Conservation (phyloP, 139 green algal genomes). For the Protoeuglena noctilucae region DNA sequence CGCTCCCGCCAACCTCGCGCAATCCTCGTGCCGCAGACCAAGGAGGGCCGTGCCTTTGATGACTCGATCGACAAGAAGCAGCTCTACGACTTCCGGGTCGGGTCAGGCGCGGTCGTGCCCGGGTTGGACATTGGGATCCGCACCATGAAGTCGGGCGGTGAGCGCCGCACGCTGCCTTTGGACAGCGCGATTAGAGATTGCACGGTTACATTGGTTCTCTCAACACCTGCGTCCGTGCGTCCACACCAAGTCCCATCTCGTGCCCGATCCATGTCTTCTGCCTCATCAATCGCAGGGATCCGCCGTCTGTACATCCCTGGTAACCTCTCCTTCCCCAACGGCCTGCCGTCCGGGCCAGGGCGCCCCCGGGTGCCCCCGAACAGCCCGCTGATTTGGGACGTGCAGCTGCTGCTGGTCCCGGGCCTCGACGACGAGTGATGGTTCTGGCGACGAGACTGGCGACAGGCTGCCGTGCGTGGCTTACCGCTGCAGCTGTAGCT, state of each 20-base stretch:
- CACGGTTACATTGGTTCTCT: too few species aligned
- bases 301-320: slow-evolving; percentile 7
- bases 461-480: too few species aligned
- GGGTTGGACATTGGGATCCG: slow-evolving; percentile 32
- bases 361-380: not conserved
- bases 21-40: not conserved
- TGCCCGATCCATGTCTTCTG: too few species aligned
- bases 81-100: slow-evolving; percentile 29
- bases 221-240: too few species aligned
- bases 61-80: slow-evolving; percentile 22
- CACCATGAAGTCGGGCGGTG: slow-evolving; percentile 26
- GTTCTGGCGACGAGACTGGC: too few species aligned
- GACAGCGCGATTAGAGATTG: too few species aligned
- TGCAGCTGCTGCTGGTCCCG: not conserved
- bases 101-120: slow-evolving; percentile 15
- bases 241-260: too few species aligned
- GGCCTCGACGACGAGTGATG: too few species aligned
- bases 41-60: slow-evolving; percentile 3
- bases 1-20: not conserved
- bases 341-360: slow-evolving; percentile 1
- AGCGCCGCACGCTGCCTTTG: too few species aligned
- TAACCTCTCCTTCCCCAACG: slow-evolving; percentile 4
- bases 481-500: too few species aligned
- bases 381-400: not conserved
- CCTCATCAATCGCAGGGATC: too few species aligned